Percentiles rank a stretch among this genome's conserved stretches.
These are phyloP conservation scores for Arthromyces matolae DNA, from an alignment of 768 basidiomycete species.

Conservation along the genomic window DNA sequence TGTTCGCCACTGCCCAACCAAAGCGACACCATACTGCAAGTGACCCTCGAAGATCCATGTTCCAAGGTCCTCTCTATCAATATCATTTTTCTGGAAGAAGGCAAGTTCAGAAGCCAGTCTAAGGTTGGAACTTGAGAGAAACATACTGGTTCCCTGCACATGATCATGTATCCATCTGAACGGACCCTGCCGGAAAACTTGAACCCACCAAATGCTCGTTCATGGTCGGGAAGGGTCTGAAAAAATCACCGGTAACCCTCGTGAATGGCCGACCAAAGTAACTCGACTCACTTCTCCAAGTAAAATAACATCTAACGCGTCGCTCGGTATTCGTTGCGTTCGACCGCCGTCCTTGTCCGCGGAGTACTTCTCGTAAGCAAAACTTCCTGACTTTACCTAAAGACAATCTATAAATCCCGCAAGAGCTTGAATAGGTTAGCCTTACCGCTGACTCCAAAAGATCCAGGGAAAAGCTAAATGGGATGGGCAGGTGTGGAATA, in stretches of 20 bases:
- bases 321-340: constrained; percentile 10
- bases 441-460: constrained; percentile 15
- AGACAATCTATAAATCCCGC: not conserved
- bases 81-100: constrained; percentile 35
- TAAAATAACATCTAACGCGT: constrained; percentile 31
- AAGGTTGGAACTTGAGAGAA: constrained; percentile 8
- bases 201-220: constrained; percentile 66
- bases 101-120: constrained; percentile 4
- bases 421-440: not conserved
- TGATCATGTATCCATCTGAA: constrained; percentile 54
- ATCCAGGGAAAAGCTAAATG: constrained; percentile 16
- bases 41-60: constrained; percentile 59
- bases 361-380: constrained; percentile 23
- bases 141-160: constrained; percentile 58
- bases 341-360: not conserved
- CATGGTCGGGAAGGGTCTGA: constrained; percentile 52
- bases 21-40: constrained; percentile 40
- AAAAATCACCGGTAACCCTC: not conserved
- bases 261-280: not conserved
- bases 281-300: constrained; percentile 40
- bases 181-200: constrained; percentile 55
- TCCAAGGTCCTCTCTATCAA: constrained; percentile 37
- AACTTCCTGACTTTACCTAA: constrained; percentile 18
- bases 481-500: constrained; percentile 32
- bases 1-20: constrained; percentile 55